Percentiles rank a stretch among this genome's conserved stretches.
Conservation (phyloP, 495 filamentous ascomycete genomes). For the Pseudotulostoma volvatum region DNA sequence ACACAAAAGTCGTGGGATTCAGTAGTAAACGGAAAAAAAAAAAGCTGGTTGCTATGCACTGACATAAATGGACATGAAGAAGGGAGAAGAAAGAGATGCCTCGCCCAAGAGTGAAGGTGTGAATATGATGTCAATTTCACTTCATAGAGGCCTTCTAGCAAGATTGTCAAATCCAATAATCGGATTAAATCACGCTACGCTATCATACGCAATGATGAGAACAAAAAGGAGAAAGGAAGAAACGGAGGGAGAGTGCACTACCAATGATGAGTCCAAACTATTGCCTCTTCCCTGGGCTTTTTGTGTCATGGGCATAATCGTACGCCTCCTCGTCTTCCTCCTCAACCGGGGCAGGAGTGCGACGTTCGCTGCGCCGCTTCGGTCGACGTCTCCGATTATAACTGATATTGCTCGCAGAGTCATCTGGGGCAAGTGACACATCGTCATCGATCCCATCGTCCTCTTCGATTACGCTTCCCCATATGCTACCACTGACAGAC, state of each 20-base stretch:
- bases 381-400: slow-evolving; percentile 53
- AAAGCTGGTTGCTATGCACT: no score
- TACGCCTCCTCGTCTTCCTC: slow-evolving; percentile 57
- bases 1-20: no score
- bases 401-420: slow-evolving; percentile 75
- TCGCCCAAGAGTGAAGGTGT: no score
- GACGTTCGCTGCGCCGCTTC: slow-evolving; percentile 52
- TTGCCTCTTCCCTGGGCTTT: neutral
- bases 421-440: slow-evolving; percentile 53
- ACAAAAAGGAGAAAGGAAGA: neutral
- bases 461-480: slow-evolving; percentile 33
- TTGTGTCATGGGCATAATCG: slow-evolving; percentile 5
- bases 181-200: no score
- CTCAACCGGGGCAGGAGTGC: slow-evolving; percentile 70
- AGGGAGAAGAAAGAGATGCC: no score
- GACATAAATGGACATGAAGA: no score
- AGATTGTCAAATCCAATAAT: no score
- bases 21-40: no score
- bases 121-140: no score
- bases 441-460: slow-evolving; percentile 43
- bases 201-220: no score
- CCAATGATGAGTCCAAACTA: no score
- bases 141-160: no score
- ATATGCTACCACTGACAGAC: slow-evolving; percentile 18
- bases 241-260: neutral